Evolutionary conservation across 805 yeast species (phyloP), one percentile per base, ranked within the genome.

Genomic region (Danielozyma ontarioensis): DNA sequence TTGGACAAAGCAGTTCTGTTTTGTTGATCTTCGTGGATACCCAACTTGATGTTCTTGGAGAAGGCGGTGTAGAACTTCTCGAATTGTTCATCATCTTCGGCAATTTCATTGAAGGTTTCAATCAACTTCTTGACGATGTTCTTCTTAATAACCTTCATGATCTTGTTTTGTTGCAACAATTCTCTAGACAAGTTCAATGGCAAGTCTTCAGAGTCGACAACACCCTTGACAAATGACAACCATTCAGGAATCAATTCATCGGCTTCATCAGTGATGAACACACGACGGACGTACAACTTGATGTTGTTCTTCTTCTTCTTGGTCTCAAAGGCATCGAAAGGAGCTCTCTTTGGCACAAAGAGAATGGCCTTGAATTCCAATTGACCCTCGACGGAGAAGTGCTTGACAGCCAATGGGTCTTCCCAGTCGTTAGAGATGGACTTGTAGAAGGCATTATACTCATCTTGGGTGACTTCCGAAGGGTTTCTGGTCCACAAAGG

Each of bases 401-500:
- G 99, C 80, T 93, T 93, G 51, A 93, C 97, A 50, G 97, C 97
- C 64, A 93, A 80, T 71, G 96, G 99, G 65, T 93, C 98, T 76
- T 93, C 98, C 98, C 98, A 93, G 72, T 93, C 99, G 72, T 93
- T 93, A 37, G 98, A 89, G 60, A 93, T 93, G 32, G 97, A 88
- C 77, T 93, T 93, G 85, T 93, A 93, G 84, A 93, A 93, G 40
- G 97, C 94, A 58, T 93, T 90, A 79, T 93, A 93, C 74, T 93
- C 99, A 49, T 93, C 98, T 76, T 87, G 89, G 46, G 96, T 78
- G 51, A 93, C 95, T 46, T 93, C 99, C 54, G 90, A 71, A 67
- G 99, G 98, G 76, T 82, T 84, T 79, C 97, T 87, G 51, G 98
- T 93, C 99, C 99, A 93, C 62, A 93, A 74, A 46, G 99, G 99